phyloP scores from a whole-genome alignment of 2,329 filamentous ascomycete genomes.

The Fragosphaeria purpurea region DNA sequence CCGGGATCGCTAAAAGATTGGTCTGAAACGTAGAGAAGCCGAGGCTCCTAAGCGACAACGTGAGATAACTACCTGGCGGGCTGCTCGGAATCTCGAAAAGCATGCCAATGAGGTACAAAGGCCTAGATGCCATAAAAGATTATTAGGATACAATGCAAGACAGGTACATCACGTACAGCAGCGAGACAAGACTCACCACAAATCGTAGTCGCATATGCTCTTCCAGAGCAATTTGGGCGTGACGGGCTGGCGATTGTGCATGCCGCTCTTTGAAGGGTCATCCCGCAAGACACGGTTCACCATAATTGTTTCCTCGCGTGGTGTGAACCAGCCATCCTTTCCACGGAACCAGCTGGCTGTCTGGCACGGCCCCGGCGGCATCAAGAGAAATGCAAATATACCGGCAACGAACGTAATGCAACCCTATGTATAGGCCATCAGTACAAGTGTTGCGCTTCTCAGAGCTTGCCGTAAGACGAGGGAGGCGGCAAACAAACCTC shows the following conservation, averaged over 20 bases:
- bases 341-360: slow-evolving; percentile 44
- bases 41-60: slow-evolving; percentile 44
- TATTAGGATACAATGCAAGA: too few species aligned
- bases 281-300: slow-evolving; percentile 49
- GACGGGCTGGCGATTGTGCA: slow-evolving; percentile 49
- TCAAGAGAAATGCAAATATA: slow-evolving; percentile 41
- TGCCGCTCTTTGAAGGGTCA: slow-evolving; percentile 47
- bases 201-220: slow-evolving; percentile 29
- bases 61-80: slow-evolving; percentile 43
- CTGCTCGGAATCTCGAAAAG: slow-evolving; percentile 40
- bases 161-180: too few species aligned
- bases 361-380: slow-evolving; percentile 41
- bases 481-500: slow-evolving; percentile 26
- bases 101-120: slow-evolving; percentile 42
- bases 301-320: slow-evolving; percentile 48
- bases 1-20: slow-evolving; percentile 53
- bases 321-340: slow-evolving; percentile 48
- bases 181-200: slow-evolving; percentile 5
- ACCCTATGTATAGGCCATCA: slow-evolving; percentile 7
- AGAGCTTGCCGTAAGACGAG: too few species aligned
- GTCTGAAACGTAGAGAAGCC: slow-evolving; percentile 51
- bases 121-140: slow-evolving; percentile 18
- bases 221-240: slow-evolving; percentile 39
- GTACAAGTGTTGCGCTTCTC: too few species aligned
- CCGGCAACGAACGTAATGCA: slow-evolving; percentile 36